Conservation (phyloP, 208 protist species). For the Leptomonas pyrrhocoris region DNA sequence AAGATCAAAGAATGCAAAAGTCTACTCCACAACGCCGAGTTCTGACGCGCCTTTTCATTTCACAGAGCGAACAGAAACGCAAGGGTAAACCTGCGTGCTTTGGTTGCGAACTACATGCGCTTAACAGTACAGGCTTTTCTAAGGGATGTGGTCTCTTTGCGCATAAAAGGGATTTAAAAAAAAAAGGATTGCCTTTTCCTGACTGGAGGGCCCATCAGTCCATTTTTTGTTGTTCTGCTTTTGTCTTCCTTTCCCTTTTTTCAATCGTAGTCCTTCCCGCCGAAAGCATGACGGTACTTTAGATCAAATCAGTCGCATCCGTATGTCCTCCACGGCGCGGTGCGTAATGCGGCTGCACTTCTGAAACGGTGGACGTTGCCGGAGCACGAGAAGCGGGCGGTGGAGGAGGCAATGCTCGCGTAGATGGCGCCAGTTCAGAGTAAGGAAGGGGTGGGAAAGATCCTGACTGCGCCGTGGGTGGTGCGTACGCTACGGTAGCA, state of each 20-base stretch:
- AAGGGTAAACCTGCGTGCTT: too few relatives aligned
- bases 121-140: too few relatives aligned
- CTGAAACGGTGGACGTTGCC: not conserved
- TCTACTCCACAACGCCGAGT: too few relatives aligned
- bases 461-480: not conserved
- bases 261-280: not conserved
- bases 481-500: not conserved
- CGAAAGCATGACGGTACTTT: not conserved
- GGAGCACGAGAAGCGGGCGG: not conserved
- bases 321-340: not conserved
- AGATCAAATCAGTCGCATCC: conserved; percentile 26
- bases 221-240: not conserved
- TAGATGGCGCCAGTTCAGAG: not conserved
- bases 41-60: too few relatives aligned
- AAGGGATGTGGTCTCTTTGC: too few relatives aligned
- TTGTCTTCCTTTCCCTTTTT: not conserved
- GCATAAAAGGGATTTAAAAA: too few relatives aligned
- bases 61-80: too few relatives aligned
- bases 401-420: not conserved
- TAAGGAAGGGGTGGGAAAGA: not conserved
- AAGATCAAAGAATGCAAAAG: too few relatives aligned
- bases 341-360: not conserved
- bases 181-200: too few relatives aligned
- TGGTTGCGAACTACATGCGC: too few relatives aligned
- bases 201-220: not conserved